Percentiles rank a stretch among this genome's conserved stretches.
phyloP scores from a whole-genome alignment of 2,329 filamentous ascomycete species.

The Cladophialophora psammophila region DNA sequence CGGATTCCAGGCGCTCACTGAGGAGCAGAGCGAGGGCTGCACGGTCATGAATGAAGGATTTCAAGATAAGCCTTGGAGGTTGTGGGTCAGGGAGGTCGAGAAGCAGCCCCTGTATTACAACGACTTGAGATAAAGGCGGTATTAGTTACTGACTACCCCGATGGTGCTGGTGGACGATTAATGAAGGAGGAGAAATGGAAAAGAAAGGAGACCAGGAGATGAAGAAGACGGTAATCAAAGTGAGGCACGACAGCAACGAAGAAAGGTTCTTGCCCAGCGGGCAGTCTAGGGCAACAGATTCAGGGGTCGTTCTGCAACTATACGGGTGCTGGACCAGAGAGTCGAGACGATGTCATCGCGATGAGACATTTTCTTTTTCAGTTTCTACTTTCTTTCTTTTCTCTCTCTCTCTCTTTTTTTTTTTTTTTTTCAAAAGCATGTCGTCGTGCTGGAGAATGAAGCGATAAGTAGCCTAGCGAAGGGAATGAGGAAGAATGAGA shows the following conservation, averaged over 20 bases:
- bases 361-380: background rate
- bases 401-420: too few relatives aligned
- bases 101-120: constrained; percentile 37
- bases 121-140: constrained; percentile 24
- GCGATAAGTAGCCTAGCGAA: background rate
- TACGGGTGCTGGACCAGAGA: background rate
- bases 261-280: too few relatives aligned
- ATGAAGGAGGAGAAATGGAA: background rate
- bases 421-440: background rate
- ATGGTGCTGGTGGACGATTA: background rate
- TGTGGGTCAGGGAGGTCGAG: constrained; percentile 40
- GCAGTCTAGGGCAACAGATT: too few relatives aligned
- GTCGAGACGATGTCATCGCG: background rate
- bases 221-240: too few relatives aligned
- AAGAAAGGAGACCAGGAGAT: background rate
- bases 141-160: background rate
- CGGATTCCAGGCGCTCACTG: constrained; percentile 32
- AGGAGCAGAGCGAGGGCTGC: constrained; percentile 30
- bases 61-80: constrained; percentile 36
- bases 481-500: background rate
- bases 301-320: background rate
- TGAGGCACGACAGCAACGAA: too few relatives aligned
- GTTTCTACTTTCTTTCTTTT: background rate
- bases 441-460: background rate
- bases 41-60: constrained; percentile 31